Percentiles rank a stretch among this genome's conserved stretches.
phyloP scores from a whole-genome alignment of 768 basidiomycete genomes.

The Melanogaster broomeanus region DNA sequence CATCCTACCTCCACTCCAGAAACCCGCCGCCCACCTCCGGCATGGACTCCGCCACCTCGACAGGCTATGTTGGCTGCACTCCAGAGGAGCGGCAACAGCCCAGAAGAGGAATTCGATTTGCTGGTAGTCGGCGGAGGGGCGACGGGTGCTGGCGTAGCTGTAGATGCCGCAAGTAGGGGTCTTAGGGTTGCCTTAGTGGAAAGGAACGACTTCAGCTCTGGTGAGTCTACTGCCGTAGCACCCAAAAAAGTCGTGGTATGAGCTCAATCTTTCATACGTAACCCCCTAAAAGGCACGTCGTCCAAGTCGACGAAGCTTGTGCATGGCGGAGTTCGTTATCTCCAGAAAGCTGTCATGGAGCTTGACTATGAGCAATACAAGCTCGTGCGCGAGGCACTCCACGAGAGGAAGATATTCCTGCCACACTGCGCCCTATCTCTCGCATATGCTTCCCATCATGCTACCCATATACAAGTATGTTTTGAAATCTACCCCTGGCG shows the following conservation, averaged over 20 bases:
- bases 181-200: conserved; percentile 94
- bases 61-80: conserved; percentile 65
- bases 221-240: conserved; percentile 39
- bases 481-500: not conserved
- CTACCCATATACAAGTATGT: conserved; percentile 90
- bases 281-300: conserved; percentile 66
- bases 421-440: conserved; percentile 95
- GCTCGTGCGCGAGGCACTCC: conserved; percentile 92
- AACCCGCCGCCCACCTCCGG: conserved; percentile 70
- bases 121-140: conserved; percentile 93
- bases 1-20: conserved; percentile 65
- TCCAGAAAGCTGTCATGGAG: conserved; percentile 95
- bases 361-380: conserved; percentile 97
- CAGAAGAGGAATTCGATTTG: conserved; percentile 69
- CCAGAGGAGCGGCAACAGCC: conserved; percentile 22
- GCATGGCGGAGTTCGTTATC: conserved; percentile 95
- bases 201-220: conserved; percentile 87
- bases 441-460: conserved; percentile 94
- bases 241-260: no score
- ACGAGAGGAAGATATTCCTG: conserved; percentile 91
- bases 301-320: conserved; percentile 98
- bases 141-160: conserved; percentile 93
- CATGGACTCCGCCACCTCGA: conserved; percentile 77
- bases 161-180: conserved; percentile 91
- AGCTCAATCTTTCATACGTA: not conserved